Percentiles rank a stretch among this genome's conserved stretches.
phyloP scores from a whole-genome alignment of 2,329 filamentous ascomycete genomes.

The Colletotrichum australisinense region DNA sequence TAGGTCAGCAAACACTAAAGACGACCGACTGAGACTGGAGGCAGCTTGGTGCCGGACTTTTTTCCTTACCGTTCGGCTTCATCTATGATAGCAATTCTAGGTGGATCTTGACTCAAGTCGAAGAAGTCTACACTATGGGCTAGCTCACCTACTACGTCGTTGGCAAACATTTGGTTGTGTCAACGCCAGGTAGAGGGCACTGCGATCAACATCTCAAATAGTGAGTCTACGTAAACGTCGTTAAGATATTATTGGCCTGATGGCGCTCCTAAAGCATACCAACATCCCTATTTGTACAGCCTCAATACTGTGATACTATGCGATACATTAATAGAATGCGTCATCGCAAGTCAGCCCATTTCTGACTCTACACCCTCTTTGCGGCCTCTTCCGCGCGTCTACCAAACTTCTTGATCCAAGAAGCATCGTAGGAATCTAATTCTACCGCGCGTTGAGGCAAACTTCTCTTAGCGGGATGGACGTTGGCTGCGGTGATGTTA shows the following conservation, averaged over 20 bases:
- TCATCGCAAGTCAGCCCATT: too few relatives aligned
- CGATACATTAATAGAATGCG: background rate
- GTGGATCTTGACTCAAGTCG: too few relatives aligned
- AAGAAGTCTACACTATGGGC: too few relatives aligned
- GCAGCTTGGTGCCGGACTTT: too few relatives aligned
- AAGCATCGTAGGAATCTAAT: conserved; percentile 57
- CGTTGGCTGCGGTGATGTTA: conserved; percentile 56
- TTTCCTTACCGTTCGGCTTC: too few relatives aligned
- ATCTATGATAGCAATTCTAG: too few relatives aligned
- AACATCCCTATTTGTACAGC: too few relatives aligned
- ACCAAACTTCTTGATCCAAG: conserved; percentile 61
- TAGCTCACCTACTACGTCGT: too few relatives aligned
- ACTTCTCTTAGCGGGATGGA: conserved; percentile 46
- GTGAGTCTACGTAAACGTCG: background rate
- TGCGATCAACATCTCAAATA: background rate
- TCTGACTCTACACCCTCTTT: background rate
- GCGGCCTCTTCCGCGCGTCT: conserved; percentile 21
- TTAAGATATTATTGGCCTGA: background rate
- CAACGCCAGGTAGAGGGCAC: background rate
- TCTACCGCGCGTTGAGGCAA: conserved; percentile 54
- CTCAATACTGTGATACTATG: background rate
- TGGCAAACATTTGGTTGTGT: too few relatives aligned
- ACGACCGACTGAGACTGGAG: too few relatives aligned
- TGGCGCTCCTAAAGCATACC: background rate
- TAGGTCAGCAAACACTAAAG: too few relatives aligned